Base-by-base conservation (phyloP, 805 yeast genomes). In the Vanderwaltozyma verrucispora region DNA sequence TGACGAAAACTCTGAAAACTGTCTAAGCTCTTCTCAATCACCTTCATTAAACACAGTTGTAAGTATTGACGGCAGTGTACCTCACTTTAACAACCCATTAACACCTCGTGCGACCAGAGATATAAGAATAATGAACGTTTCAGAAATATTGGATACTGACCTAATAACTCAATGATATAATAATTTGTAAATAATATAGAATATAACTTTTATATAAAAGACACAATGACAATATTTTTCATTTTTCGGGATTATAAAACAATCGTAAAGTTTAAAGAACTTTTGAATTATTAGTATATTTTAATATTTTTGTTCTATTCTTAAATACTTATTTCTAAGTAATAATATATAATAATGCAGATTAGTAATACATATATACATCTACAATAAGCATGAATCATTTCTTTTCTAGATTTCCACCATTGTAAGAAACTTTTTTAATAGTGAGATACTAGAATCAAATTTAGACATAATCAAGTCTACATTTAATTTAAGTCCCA, bases 401-500 rank as follows among this genome's bases (percentile, higher is more conserved):
- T 24, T 12, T 8, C 11, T 24, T 24, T 10, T 24, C 11, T 24
- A 12, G 9, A 8, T 10, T 24, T 10, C n/a, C n/a, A n/a, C n/a
- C n/a, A n/a, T n/a, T n/a, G n/a, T n/a, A n/a, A n/a, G n/a, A n/a
- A n/a, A n/a, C n/a, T n/a, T n/a, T n/a, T n/a, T n/a, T n/a, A n/a
- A n/a, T n/a, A n/a, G n/a, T n/a, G n/a, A n/a, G n/a, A n/a, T n/a
- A n/a, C n/a, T n/a, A n/a, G n/a, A n/a, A n/a, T n/a, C n/a, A n/a
- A n/a, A n/a, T n/a, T n/a, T n/a, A n/a, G n/a, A n/a, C n/a, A n/a
- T n/a, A n/a, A n/a, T n/a, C n/a, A n/a, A n/a, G n/a, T 11, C 24
- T 37, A 28, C 12, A 43, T 42, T 29, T 36, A 38, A 17, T 56
- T 62, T 31, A 71, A 60, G 51, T 63, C 62, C 79, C 79, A 74